Percentiles rank a stretch among this genome's conserved stretches.
phyloP scores from a whole-genome alignment of 176 grass and related monocot species.

The Phoenix roebelenii region DNA sequence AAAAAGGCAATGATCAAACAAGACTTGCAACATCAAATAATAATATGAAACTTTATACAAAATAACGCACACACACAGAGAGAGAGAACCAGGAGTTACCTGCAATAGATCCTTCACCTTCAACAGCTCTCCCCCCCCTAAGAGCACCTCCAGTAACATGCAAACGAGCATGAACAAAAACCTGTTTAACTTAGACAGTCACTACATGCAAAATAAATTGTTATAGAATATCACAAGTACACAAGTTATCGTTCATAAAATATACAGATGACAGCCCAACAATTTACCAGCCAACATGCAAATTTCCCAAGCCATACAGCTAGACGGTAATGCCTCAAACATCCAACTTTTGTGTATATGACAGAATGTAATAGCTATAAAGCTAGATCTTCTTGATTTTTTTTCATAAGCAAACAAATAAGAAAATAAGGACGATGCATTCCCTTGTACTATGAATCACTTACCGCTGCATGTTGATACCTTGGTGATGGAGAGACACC shows the following conservation, averaged over 20 bases:
- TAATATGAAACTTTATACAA: too few species aligned
- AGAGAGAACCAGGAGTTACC: slow-evolving; percentile 33
- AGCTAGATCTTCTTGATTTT: too few species aligned
- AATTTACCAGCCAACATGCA: too few species aligned
- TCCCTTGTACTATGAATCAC: slow-evolving; percentile 11
- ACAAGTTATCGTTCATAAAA: too few species aligned
- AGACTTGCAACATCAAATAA: too few species aligned
- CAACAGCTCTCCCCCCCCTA: slow-evolving; percentile 90
- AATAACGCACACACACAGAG: not conserved
- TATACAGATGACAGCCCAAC: too few species aligned
- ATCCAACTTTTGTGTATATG: too few species aligned
- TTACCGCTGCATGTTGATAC: slow-evolving; percentile 98
- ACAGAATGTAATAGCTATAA: too few species aligned
- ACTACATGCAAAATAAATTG: slow-evolving; percentile 13
- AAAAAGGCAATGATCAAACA: not conserved
- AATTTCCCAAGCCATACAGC: too few species aligned
- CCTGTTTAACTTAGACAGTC: slow-evolving; percentile 40
- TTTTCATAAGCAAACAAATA: too few species aligned
- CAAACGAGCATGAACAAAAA: slow-evolving; percentile 91
- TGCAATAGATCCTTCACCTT: slow-evolving; percentile 78
- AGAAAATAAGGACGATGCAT: not conserved
- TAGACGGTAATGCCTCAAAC: too few species aligned
- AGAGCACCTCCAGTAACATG: slow-evolving; percentile 98
- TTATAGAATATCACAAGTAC: too few species aligned
- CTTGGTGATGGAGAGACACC: slow-evolving; percentile 90